Percentiles rank a stretch among this genome's conserved stretches.
Evolutionary conservation across 139 green algal species (phyloP).

Genomic region (Tetraselmis chui): DNA sequence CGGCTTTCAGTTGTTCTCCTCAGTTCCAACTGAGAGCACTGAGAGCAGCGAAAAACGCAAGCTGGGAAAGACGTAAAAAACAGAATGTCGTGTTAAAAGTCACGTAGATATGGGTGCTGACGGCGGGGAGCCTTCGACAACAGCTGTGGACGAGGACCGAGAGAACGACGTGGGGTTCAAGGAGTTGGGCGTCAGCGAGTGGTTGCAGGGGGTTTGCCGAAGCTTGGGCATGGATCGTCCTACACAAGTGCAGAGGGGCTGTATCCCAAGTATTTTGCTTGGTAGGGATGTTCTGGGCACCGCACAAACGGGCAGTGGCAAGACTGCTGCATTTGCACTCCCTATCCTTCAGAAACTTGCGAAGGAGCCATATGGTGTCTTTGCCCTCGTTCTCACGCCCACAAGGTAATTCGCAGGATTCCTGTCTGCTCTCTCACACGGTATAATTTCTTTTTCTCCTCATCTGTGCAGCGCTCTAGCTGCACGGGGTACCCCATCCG

Average conservation of each 20-base stretch:
- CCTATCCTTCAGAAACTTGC: constrained; percentile 88
- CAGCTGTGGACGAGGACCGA: too few relatives aligned
- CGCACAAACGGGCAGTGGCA: constrained; percentile 91
- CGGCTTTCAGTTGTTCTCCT: neutral
- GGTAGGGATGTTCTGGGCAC: constrained; percentile 83
- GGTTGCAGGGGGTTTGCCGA: constrained; percentile 43
- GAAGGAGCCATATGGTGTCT: constrained; percentile 87
- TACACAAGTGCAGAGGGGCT: constrained; percentile 67
- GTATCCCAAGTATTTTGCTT: constrained; percentile 75
- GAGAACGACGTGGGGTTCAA: constrained; percentile 37
- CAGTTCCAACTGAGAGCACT: neutral
- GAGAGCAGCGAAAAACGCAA: neutral
- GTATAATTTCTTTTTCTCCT: neutral
- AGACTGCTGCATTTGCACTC: constrained; percentile 95
- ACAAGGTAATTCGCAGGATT: constrained; percentile 53
- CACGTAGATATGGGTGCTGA: too few relatives aligned
- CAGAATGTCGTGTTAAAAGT: too few relatives aligned
- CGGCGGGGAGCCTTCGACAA: too few relatives aligned
- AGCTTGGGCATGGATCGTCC: constrained; percentile 48
- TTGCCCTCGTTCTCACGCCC: constrained; percentile 82
- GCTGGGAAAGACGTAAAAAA: neutral
- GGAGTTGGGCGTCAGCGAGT: constrained; percentile 69
- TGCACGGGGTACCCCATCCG: too few relatives aligned
- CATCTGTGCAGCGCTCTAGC: too few relatives aligned
- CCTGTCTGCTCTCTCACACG: constrained; percentile 4